Conservation (phyloP, 306 rosid species). For the Lathyrus sativus region DNA sequence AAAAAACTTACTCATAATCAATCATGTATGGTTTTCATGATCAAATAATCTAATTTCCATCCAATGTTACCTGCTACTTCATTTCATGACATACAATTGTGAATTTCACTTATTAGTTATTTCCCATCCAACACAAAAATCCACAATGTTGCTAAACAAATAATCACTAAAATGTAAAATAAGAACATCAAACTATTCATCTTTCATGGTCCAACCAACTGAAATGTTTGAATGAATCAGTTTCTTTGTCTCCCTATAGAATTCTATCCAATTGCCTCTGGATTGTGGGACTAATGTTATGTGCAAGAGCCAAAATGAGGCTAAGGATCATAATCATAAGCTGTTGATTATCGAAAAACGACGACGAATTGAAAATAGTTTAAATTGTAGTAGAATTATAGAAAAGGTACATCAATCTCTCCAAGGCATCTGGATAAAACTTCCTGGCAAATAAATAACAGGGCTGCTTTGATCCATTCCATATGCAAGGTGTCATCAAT, state of each 20-base stretch:
- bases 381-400: conserved; percentile 21
- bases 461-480: conserved; percentile 45
- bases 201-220: conserved; percentile 1
- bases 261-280: conserved; percentile 7
- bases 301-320: conserved; percentile 23
- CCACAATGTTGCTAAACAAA: background rate
- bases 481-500: conserved; percentile 40
- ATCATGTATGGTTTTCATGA: too few relatives aligned
- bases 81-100: too few relatives aligned
- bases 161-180: conserved; percentile 11
- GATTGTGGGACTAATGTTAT: conserved; percentile 22
- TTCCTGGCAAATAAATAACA: conserved; percentile 53
- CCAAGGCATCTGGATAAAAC: conserved; percentile 38
- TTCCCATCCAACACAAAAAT: conserved; percentile 5
- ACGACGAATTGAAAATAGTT: background rate
- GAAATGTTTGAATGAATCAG: background rate
- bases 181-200: background rate
- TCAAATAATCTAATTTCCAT: too few relatives aligned
- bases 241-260: background rate
- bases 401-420: conserved; percentile 32
- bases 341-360: conserved; percentile 18
- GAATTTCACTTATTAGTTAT: too few relatives aligned
- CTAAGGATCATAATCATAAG: background rate
- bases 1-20: too few relatives aligned
- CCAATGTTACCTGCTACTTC: too few relatives aligned